Evolutionary conservation across 2,329 filamentous ascomycete genomes (phyloP).

Genomic region (Trichoderma atrobrunneum): DNA sequence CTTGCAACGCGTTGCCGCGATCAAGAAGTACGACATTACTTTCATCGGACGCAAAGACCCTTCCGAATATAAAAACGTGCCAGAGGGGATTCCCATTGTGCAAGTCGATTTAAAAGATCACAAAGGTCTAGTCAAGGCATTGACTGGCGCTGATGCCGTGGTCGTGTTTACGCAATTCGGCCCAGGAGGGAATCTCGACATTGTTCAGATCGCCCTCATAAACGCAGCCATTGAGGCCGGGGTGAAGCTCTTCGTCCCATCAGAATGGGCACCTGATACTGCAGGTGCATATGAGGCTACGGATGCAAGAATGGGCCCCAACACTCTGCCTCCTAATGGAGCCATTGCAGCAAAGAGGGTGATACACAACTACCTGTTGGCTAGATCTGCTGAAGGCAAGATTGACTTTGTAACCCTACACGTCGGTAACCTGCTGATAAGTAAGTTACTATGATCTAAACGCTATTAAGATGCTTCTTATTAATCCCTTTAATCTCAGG

Average conservation of each 20-base stretch:
- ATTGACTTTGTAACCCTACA: constrained; percentile 7
- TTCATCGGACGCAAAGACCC: constrained; percentile 6
- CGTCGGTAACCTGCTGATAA: background rate
- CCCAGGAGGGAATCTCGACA: background rate
- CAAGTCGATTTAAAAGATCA: background rate
- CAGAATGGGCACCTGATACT: constrained; percentile 13
- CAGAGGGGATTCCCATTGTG: background rate
- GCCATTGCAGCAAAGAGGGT: background rate
- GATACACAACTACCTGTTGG: background rate
- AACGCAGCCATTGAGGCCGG: constrained; percentile 6
- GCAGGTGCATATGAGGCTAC: constrained; percentile 3
- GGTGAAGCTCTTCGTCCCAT: constrained; percentile 9
- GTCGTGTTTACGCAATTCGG: background rate
- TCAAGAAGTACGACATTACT: background rate
- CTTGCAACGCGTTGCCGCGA: background rate
- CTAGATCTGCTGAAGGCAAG: background rate
- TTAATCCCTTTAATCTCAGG: background rate
- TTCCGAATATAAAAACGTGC: background rate
- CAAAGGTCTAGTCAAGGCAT: background rate
- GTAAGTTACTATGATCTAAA: background rate
- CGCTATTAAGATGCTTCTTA: background rate
- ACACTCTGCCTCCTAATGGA: background rate
- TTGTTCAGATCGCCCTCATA: constrained; percentile 6
- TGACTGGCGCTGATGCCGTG: constrained; percentile 3
- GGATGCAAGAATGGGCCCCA: background rate